These are phyloP conservation scores for Fusarium sp. DNA, from an alignment of 2,329 filamentous ascomycete species.

Conservation along the genomic window DNA sequence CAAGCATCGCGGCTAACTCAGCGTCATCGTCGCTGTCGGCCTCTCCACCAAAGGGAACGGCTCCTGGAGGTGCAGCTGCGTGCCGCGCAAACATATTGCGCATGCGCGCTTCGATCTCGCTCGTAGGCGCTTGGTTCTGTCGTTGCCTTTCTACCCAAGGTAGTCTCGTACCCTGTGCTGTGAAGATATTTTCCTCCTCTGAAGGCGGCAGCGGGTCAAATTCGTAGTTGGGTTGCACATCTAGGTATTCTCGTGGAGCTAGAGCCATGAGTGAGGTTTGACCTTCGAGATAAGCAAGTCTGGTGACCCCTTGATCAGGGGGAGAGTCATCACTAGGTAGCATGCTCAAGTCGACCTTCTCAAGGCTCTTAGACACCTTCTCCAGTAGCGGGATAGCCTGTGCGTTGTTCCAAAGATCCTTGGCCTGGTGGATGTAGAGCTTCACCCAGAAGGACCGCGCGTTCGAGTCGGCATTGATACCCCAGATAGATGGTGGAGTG, in stretches of 20 bases:
- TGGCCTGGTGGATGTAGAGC: conserved; percentile 79
- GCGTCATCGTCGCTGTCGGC: conserved; percentile 45
- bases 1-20: conserved; percentile 42
- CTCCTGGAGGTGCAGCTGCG: conserved; percentile 21
- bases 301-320: conserved; percentile 65
- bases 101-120: conserved; percentile 46
- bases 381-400: conserved; percentile 75
- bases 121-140: conserved; percentile 7
- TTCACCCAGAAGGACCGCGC: conserved; percentile 75
- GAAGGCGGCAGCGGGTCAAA: conserved; percentile 85
- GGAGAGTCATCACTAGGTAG: conserved; percentile 55
- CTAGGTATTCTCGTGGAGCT: conserved; percentile 73
- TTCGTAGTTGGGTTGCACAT: conserved; percentile 73
- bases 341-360: conserved; percentile 54
- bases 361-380: conserved; percentile 70
- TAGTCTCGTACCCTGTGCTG: conserved; percentile 36
- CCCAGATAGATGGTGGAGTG: conserved; percentile 85
- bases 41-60: conserved; percentile 12
- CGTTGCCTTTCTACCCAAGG: conserved; percentile 28
- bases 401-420: conserved; percentile 87
- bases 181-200: conserved; percentile 59
- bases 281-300: conserved; percentile 83
- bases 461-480: conserved; percentile 71
- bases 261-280: conserved; percentile 75
- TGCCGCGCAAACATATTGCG: conserved; percentile 45